phyloP scores from a whole-genome alignment of 2,329 filamentous ascomycete genomes.

The Microsporum canis region DNA sequence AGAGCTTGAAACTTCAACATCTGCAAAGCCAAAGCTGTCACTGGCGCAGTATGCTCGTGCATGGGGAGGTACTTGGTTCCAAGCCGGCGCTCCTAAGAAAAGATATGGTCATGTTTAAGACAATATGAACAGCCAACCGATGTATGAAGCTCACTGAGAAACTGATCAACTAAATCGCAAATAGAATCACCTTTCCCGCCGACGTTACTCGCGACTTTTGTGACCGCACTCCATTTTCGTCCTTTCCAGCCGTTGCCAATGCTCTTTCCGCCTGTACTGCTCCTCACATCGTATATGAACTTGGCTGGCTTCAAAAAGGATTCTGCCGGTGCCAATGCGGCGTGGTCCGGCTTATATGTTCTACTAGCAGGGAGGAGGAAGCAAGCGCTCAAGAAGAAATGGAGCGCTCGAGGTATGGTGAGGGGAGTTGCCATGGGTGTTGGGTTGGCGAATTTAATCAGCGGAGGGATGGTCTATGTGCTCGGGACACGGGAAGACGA shows the following conservation, averaged over 20 bases:
- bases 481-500: slow-evolving; percentile 33
- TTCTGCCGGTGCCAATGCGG: slow-evolving; percentile 51
- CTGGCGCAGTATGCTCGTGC: slow-evolving; percentile 29
- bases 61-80: slow-evolving; percentile 31
- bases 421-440: slow-evolving; percentile 37
- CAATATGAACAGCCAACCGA: not conserved
- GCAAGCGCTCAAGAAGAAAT: slow-evolving; percentile 36
- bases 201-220: slow-evolving; percentile 53
- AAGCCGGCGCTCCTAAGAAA: not conserved
- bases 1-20: slow-evolving; percentile 13
- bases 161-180: slow-evolving; percentile 1
- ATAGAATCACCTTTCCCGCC: slow-evolving; percentile 54
- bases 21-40: slow-evolving; percentile 28
- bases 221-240: slow-evolving; percentile 55
- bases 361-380: slow-evolving; percentile 50
- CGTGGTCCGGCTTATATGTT: slow-evolving; percentile 56
- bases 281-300: slow-evolving; percentile 57
- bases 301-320: slow-evolving; percentile 52
- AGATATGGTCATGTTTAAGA: not conserved
- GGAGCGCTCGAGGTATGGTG: slow-evolving; percentile 34
- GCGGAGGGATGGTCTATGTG: slow-evolving; percentile 37
- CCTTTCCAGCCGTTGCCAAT: slow-evolving; percentile 56
- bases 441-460: slow-evolving; percentile 36
- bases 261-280: slow-evolving; percentile 54
- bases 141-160: slow-evolving; percentile 2